Evolutionary conservation across 2,329 filamentous ascomycete species (phyloP).

Genomic region (Ilyonectria mors-panacis): DNA sequence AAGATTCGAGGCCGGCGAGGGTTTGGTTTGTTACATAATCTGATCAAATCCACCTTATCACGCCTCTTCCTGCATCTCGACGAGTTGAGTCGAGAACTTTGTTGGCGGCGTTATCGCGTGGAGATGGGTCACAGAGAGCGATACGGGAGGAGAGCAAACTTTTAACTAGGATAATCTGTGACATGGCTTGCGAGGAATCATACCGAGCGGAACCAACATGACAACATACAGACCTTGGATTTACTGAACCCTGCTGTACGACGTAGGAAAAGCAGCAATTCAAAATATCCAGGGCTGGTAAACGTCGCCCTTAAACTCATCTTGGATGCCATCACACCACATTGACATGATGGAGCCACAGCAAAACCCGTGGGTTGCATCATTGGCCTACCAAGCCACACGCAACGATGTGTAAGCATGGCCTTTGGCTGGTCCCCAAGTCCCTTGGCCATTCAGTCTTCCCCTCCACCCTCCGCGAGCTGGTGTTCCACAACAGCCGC

Average conservation of each 20-base stretch:
- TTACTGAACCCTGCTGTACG: background rate
- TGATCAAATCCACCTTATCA: background rate
- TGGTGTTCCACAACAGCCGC: conserved; percentile 38
- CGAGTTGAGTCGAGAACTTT: conserved; percentile 7
- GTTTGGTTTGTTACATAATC: background rate
- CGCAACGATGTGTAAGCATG: conserved; percentile 14
- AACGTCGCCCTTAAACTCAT: conserved; percentile 3
- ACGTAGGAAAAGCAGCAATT: conserved; percentile 2
- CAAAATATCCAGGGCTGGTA: conserved; percentile 13
- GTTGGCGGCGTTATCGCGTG: background rate
- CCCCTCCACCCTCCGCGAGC: conserved; percentile 4
- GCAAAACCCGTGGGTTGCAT: conserved; percentile 17
- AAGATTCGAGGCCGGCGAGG: conserved; percentile 2
- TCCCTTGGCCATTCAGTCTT: background rate
- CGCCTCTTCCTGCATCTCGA: conserved; percentile 12
- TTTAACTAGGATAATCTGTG: background rate
- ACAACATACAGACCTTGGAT: conserved; percentile 11
- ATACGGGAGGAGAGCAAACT: conserved; percentile 1
- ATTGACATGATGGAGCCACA: conserved; percentile 36
- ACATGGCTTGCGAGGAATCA: conserved; percentile 8
- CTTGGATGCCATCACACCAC: conserved; percentile 24
- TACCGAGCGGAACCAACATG: conserved; percentile 15
- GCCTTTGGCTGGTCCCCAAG: background rate
- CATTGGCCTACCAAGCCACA: conserved; percentile 25
- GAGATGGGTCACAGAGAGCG: background rate